A percentile compares a stretch with the other conserved stretches of the same genome.
Conservation (phyloP, 495 filamentous ascomycete species). For the Daldinia grandis region DNA sequence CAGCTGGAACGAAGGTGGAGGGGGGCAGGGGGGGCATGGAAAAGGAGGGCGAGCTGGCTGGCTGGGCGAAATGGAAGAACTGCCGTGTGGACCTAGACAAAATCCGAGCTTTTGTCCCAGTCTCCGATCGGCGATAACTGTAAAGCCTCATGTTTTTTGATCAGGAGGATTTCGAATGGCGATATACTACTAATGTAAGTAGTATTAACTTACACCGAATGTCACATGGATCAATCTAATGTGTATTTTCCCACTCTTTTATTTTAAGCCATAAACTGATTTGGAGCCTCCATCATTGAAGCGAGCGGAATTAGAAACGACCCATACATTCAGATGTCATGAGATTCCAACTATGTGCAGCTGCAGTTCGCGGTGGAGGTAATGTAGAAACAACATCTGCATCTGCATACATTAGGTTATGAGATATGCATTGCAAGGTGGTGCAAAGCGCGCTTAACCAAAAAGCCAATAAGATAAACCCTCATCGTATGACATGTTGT, state of each 20-base stretch:
- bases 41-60: neutral
- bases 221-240: neutral
- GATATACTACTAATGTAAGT: neutral
- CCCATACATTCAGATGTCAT: neutral
- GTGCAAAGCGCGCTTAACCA: neutral
- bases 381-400: neutral
- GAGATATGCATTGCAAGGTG: neutral
- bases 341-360: neutral
- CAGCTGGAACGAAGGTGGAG: constrained; percentile 1
- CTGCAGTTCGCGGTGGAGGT: neutral
- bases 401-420: neutral
- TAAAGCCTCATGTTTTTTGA: neutral
- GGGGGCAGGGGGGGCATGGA: no score
- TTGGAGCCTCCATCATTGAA: no score
- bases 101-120: neutral
- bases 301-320: neutral
- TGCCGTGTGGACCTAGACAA: neutral
- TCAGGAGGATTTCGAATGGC: neutral
- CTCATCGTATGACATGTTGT: neutral
- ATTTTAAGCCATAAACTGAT: neutral
- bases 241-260: neutral
- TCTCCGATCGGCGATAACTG: constrained; percentile 6
- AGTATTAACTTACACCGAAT: neutral
- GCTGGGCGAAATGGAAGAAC: neutral
- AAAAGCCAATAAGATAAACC: neutral